Evolutionary conservation across 345 rosid species (phyloP), one percentile per base, ranked within the genome.

Genomic region (Eucalyptus pumila): DNA sequence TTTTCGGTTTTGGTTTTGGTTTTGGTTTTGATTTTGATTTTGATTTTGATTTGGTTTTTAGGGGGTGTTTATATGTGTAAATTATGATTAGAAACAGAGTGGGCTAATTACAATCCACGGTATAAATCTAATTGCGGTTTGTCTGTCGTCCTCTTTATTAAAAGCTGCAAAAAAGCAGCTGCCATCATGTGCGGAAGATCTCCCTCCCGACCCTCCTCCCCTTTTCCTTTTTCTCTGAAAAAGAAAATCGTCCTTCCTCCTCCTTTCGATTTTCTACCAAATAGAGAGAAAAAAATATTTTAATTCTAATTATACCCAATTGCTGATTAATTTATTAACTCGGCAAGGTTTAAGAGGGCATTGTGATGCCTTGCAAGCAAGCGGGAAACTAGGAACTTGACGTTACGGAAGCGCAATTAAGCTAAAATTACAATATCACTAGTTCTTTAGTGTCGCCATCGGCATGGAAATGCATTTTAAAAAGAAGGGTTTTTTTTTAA

Each of bases 1-100:
- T 0, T 62, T 62, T 65, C 0, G 24, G 11, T 9, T 32, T 37
- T 3, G 42, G 0, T 3, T 34, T 69, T 9, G 44, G 1, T 37
- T 76, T 67, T 27, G 32, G 3, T 72, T 65, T 58, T 4, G 42
- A 1, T 16, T 69, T 58, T 4, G 42, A 1, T 16, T 69, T 37
- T 9, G 40, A 32, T 9, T 34, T 65, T 69, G 80, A 44, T 34
- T 69, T 9, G 56, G 26, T 60, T 62, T 30, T 27, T 12, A 24
- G 80, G 44, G 24, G 44, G 80, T 76, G 83, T 76, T 21, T 2
- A 76, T 76, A 76, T 76, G 47, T 76, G 47, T 40, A 76, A 76
- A 76, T 21, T 21, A 76, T 19, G 83, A 40, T 37, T 21, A 76
- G 30, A 40, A 76, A 14, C 47, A 21, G 83, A 76, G 83, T 76